Conservation (phyloP, 257 asterid genomes). For the Sherardia arvensis region DNA sequence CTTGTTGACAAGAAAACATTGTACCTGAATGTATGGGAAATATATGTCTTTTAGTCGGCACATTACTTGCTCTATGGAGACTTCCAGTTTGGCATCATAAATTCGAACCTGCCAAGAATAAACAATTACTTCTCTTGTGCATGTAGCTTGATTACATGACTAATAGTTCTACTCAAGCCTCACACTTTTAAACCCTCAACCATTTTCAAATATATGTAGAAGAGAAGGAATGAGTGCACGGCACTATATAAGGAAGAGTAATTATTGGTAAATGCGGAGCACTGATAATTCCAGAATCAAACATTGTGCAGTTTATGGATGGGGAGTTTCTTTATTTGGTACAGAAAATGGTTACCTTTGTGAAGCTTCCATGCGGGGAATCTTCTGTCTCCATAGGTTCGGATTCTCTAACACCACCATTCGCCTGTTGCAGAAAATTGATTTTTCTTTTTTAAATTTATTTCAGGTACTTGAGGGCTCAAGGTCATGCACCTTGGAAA, state of each 20-base stretch:
- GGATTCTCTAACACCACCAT: constrained; percentile 61
- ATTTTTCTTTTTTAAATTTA: background rate
- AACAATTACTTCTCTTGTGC: background rate
- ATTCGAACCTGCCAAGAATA: constrained; percentile 43
- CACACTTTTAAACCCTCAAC: background rate
- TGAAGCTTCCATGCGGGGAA: constrained; percentile 58
- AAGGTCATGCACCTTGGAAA: no score
- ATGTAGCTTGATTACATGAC: background rate
- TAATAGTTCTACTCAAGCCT: background rate
- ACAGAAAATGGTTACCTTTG: constrained; percentile 28
- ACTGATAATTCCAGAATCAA: background rate
- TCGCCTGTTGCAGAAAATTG: constrained; percentile 25
- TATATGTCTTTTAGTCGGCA: constrained; percentile 58
- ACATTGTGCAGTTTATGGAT: background rate
- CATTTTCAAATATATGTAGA: background rate
- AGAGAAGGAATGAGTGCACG: background rate
- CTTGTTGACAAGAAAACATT: background rate
- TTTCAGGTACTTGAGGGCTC: no score
- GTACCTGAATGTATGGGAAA: constrained; percentile 83
- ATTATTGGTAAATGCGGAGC: background rate
- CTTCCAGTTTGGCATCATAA: constrained; percentile 29
- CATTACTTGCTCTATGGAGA: constrained; percentile 19
- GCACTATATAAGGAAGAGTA: background rate
- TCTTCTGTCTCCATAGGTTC: constrained; percentile 21
- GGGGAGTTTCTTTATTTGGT: background rate